A percentile compares a stretch with the other conserved stretches of the same genome.
Evolutionary conservation across 768 basidiomycete species (phyloP).

Genomic region (Suillus occidentalis): DNA sequence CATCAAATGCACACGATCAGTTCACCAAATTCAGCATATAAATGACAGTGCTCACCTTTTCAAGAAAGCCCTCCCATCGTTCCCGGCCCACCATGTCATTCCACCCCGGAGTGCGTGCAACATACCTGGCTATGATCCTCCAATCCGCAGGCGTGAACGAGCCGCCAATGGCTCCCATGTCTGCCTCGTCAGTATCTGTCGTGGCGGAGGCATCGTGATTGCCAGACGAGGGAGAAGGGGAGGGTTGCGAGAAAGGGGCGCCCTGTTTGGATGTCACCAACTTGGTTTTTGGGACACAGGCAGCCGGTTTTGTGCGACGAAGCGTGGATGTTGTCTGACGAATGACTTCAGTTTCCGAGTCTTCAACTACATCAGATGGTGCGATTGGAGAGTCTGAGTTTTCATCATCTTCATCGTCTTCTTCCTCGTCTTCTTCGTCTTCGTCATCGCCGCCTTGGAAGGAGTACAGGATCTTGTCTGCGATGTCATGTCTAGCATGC

Average conservation of each 20-base stretch:
- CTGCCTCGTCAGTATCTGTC: constrained; percentile 29
- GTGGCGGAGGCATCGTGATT: constrained; percentile 18
- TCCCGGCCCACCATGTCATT: constrained; percentile 40
- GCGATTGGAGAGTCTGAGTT: constrained; percentile 17
- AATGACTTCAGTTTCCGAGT: constrained; percentile 23
- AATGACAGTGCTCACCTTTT: constrained; percentile 41
- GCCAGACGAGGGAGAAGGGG: not conserved
- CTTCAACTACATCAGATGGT: constrained; percentile 16
- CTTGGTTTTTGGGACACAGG: not conserved
- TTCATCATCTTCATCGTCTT: constrained; percentile 22
- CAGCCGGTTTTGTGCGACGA: constrained; percentile 1
- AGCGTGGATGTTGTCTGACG: constrained; percentile 18
- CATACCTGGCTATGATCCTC: constrained; percentile 58
- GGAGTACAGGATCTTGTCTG: constrained; percentile 56
- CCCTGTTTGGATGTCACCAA: not conserved
- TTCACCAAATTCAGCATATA: not conserved
- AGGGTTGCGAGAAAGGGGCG: not conserved
- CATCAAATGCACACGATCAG: not conserved
- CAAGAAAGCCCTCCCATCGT: constrained; percentile 55
- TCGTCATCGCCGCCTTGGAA: constrained; percentile 42
- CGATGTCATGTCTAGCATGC: constrained; percentile 62
- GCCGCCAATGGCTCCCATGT: constrained; percentile 54
- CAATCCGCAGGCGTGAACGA: constrained; percentile 63
- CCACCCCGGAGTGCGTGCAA: constrained; percentile 51
- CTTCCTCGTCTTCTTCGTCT: constrained; percentile 39